phyloP scores from a whole-genome alignment of 306 rosid genomes.

The Cucurbita moschata region DNA sequence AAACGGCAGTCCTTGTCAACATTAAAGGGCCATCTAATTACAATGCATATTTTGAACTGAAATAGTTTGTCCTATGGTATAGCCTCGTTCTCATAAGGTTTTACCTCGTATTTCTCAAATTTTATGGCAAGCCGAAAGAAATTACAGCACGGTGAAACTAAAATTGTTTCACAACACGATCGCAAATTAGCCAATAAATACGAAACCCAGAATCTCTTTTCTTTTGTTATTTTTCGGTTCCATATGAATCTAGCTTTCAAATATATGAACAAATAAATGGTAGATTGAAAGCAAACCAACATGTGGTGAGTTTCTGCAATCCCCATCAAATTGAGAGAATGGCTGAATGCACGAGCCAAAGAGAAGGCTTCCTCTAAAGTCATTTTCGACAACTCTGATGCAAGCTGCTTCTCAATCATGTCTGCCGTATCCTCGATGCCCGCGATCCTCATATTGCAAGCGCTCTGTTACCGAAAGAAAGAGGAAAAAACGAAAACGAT shows the following conservation, averaged over 20 bases:
- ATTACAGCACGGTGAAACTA: background rate
- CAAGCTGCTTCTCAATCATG: constrained; percentile 73
- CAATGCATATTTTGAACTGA: background rate
- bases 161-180: background rate
- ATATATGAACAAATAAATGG: background rate
- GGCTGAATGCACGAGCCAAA: constrained; percentile 86
- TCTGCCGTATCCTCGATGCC: constrained; percentile 69
- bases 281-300: constrained; percentile 14
- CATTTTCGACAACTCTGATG: constrained; percentile 75
- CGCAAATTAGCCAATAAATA: background rate
- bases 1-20: background rate
- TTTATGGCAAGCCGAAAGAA: background rate
- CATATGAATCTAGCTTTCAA: background rate
- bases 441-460: constrained; percentile 73
- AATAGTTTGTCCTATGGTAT: background rate
- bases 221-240: background rate
- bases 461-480: constrained; percentile 33
- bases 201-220: background rate
- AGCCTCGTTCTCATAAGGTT: background rate
- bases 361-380: constrained; percentile 66
- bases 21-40: background rate
- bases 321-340: constrained; percentile 76
- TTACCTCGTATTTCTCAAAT: background rate
- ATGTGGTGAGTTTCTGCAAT: constrained; percentile 93
- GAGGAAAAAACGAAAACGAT: background rate